Percentiles rank a stretch among this genome's conserved stretches.
phyloP scores from a whole-genome alignment of 2,329 filamentous ascomycete genomes.

The Leptographium galeiforme region DNA sequence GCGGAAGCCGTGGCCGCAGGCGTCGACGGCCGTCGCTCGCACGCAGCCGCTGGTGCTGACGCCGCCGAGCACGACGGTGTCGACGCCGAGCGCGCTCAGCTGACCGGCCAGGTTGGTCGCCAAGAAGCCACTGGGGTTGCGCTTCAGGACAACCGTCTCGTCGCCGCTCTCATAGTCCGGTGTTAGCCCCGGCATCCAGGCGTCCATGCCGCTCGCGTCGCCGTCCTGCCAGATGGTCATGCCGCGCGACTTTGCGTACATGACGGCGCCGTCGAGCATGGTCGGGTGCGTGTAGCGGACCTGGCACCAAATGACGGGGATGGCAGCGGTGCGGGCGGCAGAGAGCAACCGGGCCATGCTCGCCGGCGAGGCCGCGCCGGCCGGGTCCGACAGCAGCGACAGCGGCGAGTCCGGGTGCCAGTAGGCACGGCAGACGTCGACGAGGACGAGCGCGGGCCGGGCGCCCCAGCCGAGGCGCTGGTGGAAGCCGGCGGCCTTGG shows the following conservation, averaged over 20 bases:
- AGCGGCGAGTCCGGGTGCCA: slow-evolving; percentile 28
- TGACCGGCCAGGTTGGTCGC: slow-evolving; percentile 28
- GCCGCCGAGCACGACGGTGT: slow-evolving; percentile 31
- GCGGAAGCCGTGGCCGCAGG: slow-evolving; percentile 28
- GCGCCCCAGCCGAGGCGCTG: slow-evolving; percentile 26
- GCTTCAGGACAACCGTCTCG: slow-evolving; percentile 27
- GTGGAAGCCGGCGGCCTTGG: slow-evolving; percentile 12
- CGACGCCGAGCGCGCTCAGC: slow-evolving; percentile 21
- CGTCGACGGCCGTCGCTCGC: slow-evolving; percentile 28
- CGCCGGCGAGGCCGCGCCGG: slow-evolving; percentile 20
- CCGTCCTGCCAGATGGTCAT: slow-evolving; percentile 27
- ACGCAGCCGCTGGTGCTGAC: slow-evolving; percentile 33
- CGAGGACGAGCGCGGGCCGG: slow-evolving; percentile 27
- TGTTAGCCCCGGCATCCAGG: slow-evolving; percentile 16
- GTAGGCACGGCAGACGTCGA: slow-evolving; percentile 34
- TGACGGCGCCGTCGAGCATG: slow-evolving; percentile 29
- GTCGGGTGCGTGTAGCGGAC: slow-evolving; percentile 27
- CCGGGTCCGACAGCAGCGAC: slow-evolving; percentile 21
- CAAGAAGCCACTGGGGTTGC: slow-evolving; percentile 30
- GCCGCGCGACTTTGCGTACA: slow-evolving; percentile 26
- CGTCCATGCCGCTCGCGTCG: slow-evolving; percentile 23
- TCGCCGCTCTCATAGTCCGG: slow-evolving; percentile 22
- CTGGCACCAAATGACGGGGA: slow-evolving; percentile 29
- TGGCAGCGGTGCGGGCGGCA: slow-evolving; percentile 21
- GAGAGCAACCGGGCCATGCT: slow-evolving; percentile 25